Evolutionary conservation across 345 rosid genomes (phyloP).

Genomic region (Trapa bicornis): DNA sequence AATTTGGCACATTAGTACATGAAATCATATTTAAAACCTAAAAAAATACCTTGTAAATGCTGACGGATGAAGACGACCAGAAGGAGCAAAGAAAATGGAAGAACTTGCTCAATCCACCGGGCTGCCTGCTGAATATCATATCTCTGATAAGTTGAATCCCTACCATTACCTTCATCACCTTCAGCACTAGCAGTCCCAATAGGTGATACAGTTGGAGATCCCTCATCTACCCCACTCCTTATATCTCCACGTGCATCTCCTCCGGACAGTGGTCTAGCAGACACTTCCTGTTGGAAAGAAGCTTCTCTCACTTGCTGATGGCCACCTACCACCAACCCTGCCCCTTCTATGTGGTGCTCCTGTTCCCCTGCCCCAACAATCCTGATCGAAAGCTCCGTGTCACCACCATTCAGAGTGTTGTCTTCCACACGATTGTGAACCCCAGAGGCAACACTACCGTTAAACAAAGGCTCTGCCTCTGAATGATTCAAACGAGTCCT

Average conservation of each 20-base stretch:
- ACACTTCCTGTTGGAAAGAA: conserved; percentile 25
- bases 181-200: conserved; percentile 30
- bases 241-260: conserved; percentile 34
- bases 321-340: conserved; percentile 41
- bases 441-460: conserved; percentile 10
- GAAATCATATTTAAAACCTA: neutral
- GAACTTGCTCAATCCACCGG: conserved; percentile 95
- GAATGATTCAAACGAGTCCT: conserved; percentile 39
- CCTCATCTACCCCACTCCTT: conserved; percentile 39
- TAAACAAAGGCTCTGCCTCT: conserved; percentile 43
- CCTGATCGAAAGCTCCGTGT: conserved; percentile 86
- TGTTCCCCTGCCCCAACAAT: conserved; percentile 78
- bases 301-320: conserved; percentile 46
- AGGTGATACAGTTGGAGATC: conserved; percentile 29
- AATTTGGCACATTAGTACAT: neutral
- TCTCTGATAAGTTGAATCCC: conserved; percentile 92
- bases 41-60: conserved; percentile 77
- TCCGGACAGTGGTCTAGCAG: conserved; percentile 12
- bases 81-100: conserved; percentile 93
- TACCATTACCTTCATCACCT: conserved; percentile 39
- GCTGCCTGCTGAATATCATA: conserved; percentile 99
- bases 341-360: conserved; percentile 35
- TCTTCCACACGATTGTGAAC: conserved; percentile 28
- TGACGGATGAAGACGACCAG: conserved; percentile 97
- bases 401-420: conserved; percentile 21